Evolutionary conservation across 352 stramenopile species (phyloP).

Genomic region (Pythium brachiatum): DNA sequence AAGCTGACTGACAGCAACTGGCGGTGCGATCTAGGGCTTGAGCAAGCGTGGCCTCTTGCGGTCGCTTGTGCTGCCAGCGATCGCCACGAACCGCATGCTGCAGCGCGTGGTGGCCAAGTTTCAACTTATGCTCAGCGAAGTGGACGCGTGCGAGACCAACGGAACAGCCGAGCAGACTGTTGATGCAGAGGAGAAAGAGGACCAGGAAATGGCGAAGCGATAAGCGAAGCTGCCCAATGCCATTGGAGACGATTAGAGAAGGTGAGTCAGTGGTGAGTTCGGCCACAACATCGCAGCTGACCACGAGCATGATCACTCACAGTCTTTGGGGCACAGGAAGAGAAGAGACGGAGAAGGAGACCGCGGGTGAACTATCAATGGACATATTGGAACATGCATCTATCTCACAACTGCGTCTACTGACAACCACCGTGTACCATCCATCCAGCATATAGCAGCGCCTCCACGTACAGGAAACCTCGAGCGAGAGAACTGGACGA

Average conservation of each 20-base stretch:
- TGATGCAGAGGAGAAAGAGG: not conserved
- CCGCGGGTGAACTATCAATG: not conserved
- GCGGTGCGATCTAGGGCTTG: slow-evolving; percentile 42
- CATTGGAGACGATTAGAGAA: not conserved
- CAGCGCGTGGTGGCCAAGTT: slow-evolving; percentile 85
- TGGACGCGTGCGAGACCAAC: slow-evolving; percentile 25
- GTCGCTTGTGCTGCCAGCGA: slow-evolving; percentile 65
- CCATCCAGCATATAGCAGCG: too few relatives aligned
- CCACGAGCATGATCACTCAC: not conserved
- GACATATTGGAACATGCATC: not conserved
- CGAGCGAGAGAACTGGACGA: not conserved
- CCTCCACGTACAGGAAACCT: not conserved
- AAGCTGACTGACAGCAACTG: slow-evolving; percentile 14
- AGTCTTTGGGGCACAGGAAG: not conserved
- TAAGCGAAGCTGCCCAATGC: not conserved
- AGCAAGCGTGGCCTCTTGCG: slow-evolving; percentile 77
- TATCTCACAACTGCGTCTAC: not conserved
- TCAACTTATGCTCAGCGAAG: slow-evolving; percentile 79
- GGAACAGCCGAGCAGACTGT: not conserved
- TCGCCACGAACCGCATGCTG: slow-evolving; percentile 74
- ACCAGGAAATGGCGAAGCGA: not conserved
- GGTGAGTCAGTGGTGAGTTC: too few relatives aligned
- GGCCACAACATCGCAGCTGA: too few relatives aligned
- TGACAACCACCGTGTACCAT: too few relatives aligned
- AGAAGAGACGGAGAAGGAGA: not conserved